A percentile compares a stretch with the other conserved stretches of the same genome.
These are phyloP conservation scores for Lasiosphaeria miniovina DNA, from an alignment of 495 filamentous ascomycete species.

Conservation along the genomic window DNA sequence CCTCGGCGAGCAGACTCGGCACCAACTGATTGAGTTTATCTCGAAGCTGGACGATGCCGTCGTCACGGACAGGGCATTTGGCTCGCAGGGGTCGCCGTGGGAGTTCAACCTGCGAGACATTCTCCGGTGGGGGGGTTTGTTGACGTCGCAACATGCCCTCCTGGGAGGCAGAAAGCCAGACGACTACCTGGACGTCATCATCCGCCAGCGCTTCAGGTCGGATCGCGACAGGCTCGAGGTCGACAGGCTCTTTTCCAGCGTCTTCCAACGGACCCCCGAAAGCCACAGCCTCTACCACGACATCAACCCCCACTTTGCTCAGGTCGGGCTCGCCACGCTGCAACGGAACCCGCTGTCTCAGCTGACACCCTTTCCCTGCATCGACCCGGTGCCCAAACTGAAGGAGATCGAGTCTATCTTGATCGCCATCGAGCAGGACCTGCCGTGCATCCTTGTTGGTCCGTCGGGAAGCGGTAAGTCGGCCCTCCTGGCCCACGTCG, in stretches of 20 bases:
- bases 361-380: conserved; percentile 49
- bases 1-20: conserved; percentile 52
- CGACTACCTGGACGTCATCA: conserved; percentile 77
- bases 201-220: conserved; percentile 83
- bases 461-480: conserved; percentile 86
- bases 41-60: conserved; percentile 69
- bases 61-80: conserved; percentile 61
- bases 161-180: conserved; percentile 51
- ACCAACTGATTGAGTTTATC: conserved; percentile 75
- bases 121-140: conserved; percentile 79
- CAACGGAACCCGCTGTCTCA: conserved; percentile 56
- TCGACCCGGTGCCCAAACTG: conserved; percentile 58
- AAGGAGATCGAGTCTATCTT: conserved; percentile 78
- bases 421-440: conserved; percentile 77
- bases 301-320: conserved; percentile 48
- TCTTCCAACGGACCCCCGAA: conserved; percentile 37
- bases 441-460: conserved; percentile 87
- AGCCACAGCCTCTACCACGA: conserved; percentile 64
- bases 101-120: conserved; percentile 96
- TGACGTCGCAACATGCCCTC: conserved; percentile 54
- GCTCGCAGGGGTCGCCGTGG: conserved; percentile 85
- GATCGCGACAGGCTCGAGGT: conserved; percentile 62
- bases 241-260: conserved; percentile 55
- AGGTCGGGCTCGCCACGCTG: conserved; percentile 76
- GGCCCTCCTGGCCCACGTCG: conserved; percentile 71